These are phyloP conservation scores for Pinguiococcus pyrenoidosus DNA, from an alignment of 108 stramenopile species.

Conservation along the genomic window DNA sequence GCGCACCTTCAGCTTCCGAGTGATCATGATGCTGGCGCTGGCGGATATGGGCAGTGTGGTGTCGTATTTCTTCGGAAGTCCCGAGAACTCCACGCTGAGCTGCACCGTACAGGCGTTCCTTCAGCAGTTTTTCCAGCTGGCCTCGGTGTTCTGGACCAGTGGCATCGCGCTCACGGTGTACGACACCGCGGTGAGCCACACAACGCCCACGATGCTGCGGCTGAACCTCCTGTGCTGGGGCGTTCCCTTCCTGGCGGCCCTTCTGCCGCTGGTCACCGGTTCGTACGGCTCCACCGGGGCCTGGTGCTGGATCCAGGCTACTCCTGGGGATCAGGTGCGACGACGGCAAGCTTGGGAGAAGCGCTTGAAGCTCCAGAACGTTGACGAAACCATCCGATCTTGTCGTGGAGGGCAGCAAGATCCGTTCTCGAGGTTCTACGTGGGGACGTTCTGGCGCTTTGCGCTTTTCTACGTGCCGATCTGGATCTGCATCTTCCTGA, in stretches of 20 bases:
- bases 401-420: too few relatives aligned
- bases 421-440: constrained; percentile 2
- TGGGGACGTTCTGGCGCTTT: constrained; percentile 17
- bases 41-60: constrained; percentile 5
- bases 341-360: too few relatives aligned
- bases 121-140: constrained; percentile 12
- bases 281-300: constrained; percentile 25
- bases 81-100: not conserved
- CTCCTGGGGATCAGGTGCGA: too few relatives aligned
- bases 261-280: constrained; percentile 16
- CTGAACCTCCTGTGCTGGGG: constrained; percentile 11
- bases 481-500: constrained; percentile 9
- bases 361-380: too few relatives aligned
- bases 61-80: constrained; percentile 10
- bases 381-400: too few relatives aligned
- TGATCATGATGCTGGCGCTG: constrained; percentile 13
- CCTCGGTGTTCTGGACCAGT: constrained; percentile 20
- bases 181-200: constrained; percentile 14
- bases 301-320: constrained; percentile 42
- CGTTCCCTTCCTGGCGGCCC: constrained; percentile 11
- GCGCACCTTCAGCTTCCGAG: constrained; percentile 14
- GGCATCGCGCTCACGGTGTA: constrained; percentile 21
- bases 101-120: constrained; percentile 9
- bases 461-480: constrained; percentile 21
- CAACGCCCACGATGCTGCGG: not conserved